Percentiles rank a stretch among this genome's conserved stretches.
Evolutionary conservation across 1,284 basidiomycete genomes (phyloP).

Genomic region (Moesziomyces parantarcticus): DNA sequence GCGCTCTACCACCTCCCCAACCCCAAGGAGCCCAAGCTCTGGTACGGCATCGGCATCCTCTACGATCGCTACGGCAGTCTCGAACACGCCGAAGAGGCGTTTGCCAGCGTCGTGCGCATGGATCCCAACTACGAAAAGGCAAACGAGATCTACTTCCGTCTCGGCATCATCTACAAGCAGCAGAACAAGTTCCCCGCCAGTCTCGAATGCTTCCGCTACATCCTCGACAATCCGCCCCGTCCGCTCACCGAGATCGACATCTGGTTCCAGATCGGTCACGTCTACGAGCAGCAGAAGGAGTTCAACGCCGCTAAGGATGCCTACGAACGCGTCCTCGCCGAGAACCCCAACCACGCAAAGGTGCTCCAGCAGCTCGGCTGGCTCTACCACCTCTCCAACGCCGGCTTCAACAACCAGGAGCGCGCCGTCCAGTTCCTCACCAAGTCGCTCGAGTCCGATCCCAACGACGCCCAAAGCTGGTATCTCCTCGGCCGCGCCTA

Average conservation of each 20-base stretch:
- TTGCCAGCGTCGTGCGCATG: conserved; percentile 94
- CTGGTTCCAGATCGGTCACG: conserved; percentile 99
- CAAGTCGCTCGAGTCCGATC: conserved; percentile 80
- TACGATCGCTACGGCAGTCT: conserved; percentile 98
- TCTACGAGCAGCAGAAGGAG: conserved; percentile 97
- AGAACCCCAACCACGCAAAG: conserved; percentile 94
- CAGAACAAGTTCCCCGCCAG: conserved; percentile 81
- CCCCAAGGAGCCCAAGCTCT: conserved; percentile 97
- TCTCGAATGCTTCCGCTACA: conserved; percentile 80
- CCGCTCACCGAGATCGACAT: conserved; percentile 97
- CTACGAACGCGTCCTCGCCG: conserved; percentile 92
- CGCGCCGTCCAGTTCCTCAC: conserved; percentile 92
- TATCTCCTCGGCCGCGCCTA: conserved; percentile 97
- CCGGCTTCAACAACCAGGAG: conserved; percentile 94
- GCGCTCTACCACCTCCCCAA: conserved; percentile 94
- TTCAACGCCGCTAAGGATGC: conserved; percentile 90
- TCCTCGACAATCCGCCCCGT: conserved; percentile 91
- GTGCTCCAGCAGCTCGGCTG: conserved; percentile 98
- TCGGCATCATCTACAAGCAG: conserved; percentile 99
- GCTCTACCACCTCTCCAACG: conserved; percentile 94
- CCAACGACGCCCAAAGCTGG: conserved; percentile 97
- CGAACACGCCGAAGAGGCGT: conserved; percentile 98
- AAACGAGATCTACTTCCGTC: conserved; percentile 96
- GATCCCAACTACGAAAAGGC: conserved; percentile 99
- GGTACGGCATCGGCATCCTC: conserved; percentile 99